Evolutionary conservation across 164 flowering plant species (phyloP).

Genomic region (Vitis amurensis): DNA sequence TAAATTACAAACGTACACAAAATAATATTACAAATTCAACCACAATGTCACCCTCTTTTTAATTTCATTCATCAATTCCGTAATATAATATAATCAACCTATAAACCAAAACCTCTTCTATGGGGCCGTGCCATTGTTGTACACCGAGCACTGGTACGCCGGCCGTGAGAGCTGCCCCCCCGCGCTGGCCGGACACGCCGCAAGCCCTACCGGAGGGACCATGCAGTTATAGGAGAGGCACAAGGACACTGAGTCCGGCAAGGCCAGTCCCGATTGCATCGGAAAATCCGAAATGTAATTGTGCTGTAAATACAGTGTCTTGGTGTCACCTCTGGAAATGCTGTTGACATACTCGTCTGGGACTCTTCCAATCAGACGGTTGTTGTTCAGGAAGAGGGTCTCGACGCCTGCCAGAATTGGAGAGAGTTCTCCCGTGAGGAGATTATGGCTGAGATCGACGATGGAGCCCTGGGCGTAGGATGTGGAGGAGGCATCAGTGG

Average conservation of each 20-base stretch:
- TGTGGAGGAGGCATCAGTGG: constrained; percentile 12
- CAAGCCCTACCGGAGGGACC: constrained; percentile 46
- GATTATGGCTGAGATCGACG: constrained; percentile 71
- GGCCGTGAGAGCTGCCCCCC: constrained; percentile 57
- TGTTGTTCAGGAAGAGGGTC: constrained; percentile 60
- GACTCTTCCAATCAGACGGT: constrained; percentile 55
- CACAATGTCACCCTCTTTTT: too few relatives aligned
- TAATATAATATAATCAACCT: too few relatives aligned
- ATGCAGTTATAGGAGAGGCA: constrained; percentile 77
- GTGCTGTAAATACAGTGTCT: constrained; percentile 64
- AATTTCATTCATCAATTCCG: too few relatives aligned
- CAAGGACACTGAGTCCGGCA: constrained; percentile 51
- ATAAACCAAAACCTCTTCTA: too few relatives aligned
- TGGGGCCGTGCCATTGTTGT: constrained; percentile 13
- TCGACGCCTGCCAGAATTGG: constrained; percentile 42
- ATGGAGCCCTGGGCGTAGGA: constrained; percentile 36
- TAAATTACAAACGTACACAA: too few relatives aligned
- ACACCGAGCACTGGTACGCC: constrained; percentile 45
- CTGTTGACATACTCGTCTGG: constrained; percentile 52
- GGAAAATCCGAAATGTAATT: constrained; percentile 58
- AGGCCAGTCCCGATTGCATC: constrained; percentile 17
- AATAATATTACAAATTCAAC: too few relatives aligned
- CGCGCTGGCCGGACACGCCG: constrained; percentile 57
- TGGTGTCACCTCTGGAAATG: constrained; percentile 35
- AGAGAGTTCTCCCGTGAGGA: constrained; percentile 46